These are phyloP conservation scores for Pelargonium cotyledonis DNA, from an alignment of 441 rosid species.

Conservation along the genomic window DNA sequence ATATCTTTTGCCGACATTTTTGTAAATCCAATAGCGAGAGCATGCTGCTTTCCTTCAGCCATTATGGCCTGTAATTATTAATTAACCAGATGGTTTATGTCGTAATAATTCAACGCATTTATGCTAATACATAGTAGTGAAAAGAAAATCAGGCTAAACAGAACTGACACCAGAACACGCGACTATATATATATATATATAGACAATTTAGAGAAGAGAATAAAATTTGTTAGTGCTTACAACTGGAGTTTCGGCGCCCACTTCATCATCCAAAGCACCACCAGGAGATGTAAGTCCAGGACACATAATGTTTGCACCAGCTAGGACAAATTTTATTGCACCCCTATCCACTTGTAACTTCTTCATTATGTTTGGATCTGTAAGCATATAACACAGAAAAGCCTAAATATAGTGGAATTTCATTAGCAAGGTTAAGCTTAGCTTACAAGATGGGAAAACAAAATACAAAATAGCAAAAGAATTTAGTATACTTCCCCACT, in stretches of 20 bases:
- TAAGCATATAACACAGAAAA: slow-evolving; percentile 13
- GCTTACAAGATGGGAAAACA: slow-evolving; percentile 5
- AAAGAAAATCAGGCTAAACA: neutral
- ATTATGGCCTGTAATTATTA: slow-evolving; percentile 65
- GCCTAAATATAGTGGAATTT: neutral
- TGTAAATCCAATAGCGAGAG: slow-evolving; percentile 94
- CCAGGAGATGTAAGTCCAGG: slow-evolving; percentile 99
- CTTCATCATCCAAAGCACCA: slow-evolving; percentile 84
- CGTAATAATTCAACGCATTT: neutral
- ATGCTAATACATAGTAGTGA: neutral
- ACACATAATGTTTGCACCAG: slow-evolving; percentile 99
- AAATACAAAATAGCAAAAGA: neutral
- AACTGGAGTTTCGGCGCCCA: slow-evolving; percentile 88
- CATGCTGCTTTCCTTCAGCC: slow-evolving; percentile 98
- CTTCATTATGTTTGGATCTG: slow-evolving; percentile 93
- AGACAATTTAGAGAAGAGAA: neutral
- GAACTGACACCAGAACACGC: neutral
- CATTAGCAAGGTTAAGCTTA: slow-evolving; percentile 1
- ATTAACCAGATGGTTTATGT: slow-evolving; percentile 13
- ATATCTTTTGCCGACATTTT: slow-evolving; percentile 97
- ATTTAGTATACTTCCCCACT: neutral
- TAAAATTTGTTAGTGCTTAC: slow-evolving; percentile 30
- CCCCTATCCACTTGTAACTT: slow-evolving; percentile 94
- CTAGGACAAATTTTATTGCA: slow-evolving; percentile 81
- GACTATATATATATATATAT: neutral